Percentiles rank a stretch among this genome's conserved stretches.
These are phyloP conservation scores for Fusarium sp. DNA, from an alignment of 2,329 filamentous ascomycete genomes.

Conservation along the genomic window DNA sequence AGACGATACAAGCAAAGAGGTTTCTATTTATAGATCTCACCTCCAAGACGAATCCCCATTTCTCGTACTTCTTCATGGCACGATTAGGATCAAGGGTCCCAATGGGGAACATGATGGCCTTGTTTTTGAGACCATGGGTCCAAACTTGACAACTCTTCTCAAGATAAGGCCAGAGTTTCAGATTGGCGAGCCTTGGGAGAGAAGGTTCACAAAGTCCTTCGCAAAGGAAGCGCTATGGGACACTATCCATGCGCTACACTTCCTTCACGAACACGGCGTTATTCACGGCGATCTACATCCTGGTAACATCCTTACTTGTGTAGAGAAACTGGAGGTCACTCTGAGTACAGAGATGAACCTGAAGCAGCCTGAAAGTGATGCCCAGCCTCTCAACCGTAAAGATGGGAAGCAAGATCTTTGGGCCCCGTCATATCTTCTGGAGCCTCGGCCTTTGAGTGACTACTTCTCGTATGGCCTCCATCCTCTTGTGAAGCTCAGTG, in stretches of 20 bases:
- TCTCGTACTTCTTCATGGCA: not conserved
- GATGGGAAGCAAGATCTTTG: not conserved
- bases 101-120: not conserved
- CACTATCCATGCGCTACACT: not conserved
- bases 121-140: not conserved
- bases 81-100: not conserved
- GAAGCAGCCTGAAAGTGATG: not conserved
- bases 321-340: not conserved
- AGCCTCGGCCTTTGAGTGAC: not conserved
- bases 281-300: not conserved
- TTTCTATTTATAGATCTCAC: not conserved
- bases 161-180: not conserved
- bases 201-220: not conserved
- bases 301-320: not conserved
- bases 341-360: not conserved
- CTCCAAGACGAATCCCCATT: not conserved
- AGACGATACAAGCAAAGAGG: not conserved
- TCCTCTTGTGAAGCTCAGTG: not conserved
- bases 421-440: not conserved
- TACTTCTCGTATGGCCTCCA: not conserved
- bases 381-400: not conserved
- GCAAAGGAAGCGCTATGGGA: not conserved
- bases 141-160: not conserved
- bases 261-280: not conserved
- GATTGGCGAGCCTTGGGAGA: not conserved